phyloP scores from a whole-genome alignment of 2,329 filamentous ascomycete species.

The Exophiala lecanii-corni region DNA sequence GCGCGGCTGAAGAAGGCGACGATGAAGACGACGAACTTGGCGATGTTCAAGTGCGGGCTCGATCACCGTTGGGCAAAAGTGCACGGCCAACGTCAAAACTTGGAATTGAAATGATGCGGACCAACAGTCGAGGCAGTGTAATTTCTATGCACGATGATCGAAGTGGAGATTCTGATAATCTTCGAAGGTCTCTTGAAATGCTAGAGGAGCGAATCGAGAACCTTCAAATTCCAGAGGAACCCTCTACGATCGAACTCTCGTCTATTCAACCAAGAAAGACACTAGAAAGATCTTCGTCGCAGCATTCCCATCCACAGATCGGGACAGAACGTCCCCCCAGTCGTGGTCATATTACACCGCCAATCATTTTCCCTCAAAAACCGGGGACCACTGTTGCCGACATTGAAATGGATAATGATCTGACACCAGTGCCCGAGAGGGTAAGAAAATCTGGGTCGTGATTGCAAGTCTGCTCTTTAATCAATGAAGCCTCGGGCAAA shows the following conservation, averaged over 20 bases:
- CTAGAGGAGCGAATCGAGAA: slow-evolving; percentile 31
- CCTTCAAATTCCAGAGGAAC: slow-evolving; percentile 27
- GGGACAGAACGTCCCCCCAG: slow-evolving; percentile 17
- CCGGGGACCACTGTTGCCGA: slow-evolving; percentile 40
- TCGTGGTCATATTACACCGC: slow-evolving; percentile 44
- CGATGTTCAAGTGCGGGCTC: slow-evolving; percentile 45
- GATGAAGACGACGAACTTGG: slow-evolving; percentile 92
- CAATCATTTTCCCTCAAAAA: slow-evolving; percentile 45
- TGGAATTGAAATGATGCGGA: slow-evolving; percentile 95
- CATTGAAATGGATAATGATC: slow-evolving; percentile 35
- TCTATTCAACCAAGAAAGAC: slow-evolving; percentile 26
- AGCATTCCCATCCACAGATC: slow-evolving; percentile 28
- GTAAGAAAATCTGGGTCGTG: no score
- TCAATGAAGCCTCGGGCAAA: slow-evolving; percentile 16
- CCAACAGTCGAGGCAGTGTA: slow-evolving; percentile 86
- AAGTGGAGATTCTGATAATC: slow-evolving; percentile 29
- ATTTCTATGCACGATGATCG: slow-evolving; percentile 43
- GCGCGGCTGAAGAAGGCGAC: slow-evolving; percentile 77
- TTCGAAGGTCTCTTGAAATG: slow-evolving; percentile 28
- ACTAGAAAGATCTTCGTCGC: slow-evolving; percentile 24
- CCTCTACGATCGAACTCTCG: slow-evolving; percentile 10
- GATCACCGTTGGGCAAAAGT: slow-evolving; percentile 49
- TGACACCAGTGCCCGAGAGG: slow-evolving; percentile 22
- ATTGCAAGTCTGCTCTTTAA: no score
- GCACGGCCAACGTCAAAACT: slow-evolving; percentile 77